phyloP scores from a whole-genome alignment of 306 rosid genomes.

The Myrica gale region DNA sequence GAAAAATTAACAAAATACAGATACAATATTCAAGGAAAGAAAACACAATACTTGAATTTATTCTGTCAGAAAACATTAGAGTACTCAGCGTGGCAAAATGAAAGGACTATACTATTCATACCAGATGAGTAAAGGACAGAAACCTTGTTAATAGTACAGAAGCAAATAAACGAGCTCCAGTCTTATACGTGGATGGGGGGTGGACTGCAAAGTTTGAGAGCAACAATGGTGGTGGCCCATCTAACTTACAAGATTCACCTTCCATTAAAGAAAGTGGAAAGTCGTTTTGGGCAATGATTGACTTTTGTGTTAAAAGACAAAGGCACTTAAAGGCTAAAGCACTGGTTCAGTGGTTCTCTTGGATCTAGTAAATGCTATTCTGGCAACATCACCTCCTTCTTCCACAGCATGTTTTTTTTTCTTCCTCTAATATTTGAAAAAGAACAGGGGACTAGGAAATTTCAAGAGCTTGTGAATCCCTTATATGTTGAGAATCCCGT shows the following conservation, averaged over 20 bases:
- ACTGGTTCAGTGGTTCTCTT: too few species aligned
- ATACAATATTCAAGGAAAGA: neutral
- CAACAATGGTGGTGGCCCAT: neutral
- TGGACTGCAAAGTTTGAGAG: neutral
- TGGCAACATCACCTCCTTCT: too few species aligned
- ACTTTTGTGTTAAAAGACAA: neutral
- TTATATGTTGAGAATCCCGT: too few species aligned
- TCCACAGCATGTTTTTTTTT: too few species aligned
- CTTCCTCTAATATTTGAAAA: too few species aligned
- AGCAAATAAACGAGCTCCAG: neutral
- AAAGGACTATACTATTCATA: neutral
- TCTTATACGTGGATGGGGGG: neutral
- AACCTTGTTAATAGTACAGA: neutral
- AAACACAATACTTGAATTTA: neutral
- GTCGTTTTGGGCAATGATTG: neutral
- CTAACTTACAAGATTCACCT: neutral
- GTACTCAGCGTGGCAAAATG: neutral
- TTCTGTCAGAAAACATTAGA: neutral
- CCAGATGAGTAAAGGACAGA: neutral
- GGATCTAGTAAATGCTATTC: too few species aligned
- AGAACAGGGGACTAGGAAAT: too few species aligned
- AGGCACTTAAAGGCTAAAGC: too few species aligned
- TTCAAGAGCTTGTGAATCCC: too few species aligned
- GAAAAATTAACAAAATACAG: neutral
- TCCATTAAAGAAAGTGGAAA: neutral